Evolutionary conservation across 2,329 filamentous ascomycete genomes (phyloP).

Genomic region (Trichoderma sp.): DNA sequence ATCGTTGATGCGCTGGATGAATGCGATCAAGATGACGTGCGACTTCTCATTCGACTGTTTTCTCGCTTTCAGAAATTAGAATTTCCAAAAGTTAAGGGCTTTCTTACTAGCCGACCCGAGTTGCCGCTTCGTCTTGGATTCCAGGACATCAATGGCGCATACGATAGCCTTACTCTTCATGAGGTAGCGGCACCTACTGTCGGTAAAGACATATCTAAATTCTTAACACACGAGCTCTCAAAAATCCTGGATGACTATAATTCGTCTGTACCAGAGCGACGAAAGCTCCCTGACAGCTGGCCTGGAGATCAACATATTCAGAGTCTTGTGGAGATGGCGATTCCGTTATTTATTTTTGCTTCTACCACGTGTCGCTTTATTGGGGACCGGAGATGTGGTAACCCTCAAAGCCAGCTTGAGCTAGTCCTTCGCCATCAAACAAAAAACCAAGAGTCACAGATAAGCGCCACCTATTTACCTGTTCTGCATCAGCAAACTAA

Average conservation of each 20-base stretch:
- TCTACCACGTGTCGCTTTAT: constrained; percentile 33
- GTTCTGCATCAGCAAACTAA: too few relatives aligned
- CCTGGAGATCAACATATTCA: background rate
- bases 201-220: background rate
- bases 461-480: too few relatives aligned
- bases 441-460: too few relatives aligned
- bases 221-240: background rate
- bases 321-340: constrained; percentile 28
- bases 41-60: background rate
- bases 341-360: constrained; percentile 37
- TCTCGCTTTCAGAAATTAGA: background rate
- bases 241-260: background rate
- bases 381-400: constrained; percentile 18
- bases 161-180: too few relatives aligned
- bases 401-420: too few relatives aligned
- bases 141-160: too few relatives aligned
- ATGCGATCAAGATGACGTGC: background rate
- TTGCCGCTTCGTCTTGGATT: constrained; percentile 38
- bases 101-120: constrained; percentile 43
- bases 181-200: too few relatives aligned
- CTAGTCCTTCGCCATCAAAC: too few relatives aligned
- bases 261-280: background rate
- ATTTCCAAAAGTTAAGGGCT: constrained; percentile 28
- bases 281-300: too few relatives aligned
- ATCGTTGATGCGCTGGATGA: background rate